Conservation (phyloP, 2,329 filamentous ascomycete genomes). For the Calonectria leucothoes region DNA sequence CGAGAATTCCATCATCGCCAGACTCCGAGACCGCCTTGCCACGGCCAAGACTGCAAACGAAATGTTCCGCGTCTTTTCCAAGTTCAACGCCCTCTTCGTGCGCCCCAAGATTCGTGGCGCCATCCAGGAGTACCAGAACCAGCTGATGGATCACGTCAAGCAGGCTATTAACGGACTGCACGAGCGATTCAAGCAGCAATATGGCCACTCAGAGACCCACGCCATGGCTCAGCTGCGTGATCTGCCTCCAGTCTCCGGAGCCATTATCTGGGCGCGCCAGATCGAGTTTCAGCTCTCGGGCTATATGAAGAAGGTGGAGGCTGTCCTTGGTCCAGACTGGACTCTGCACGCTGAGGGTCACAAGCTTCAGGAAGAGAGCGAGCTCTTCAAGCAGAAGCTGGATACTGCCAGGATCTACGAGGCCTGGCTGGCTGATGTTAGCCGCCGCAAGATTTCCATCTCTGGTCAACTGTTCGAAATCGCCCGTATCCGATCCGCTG, state of each 20-base stretch:
- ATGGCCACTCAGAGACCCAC: conserved; percentile 96
- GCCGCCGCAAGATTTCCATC: conserved; percentile 89
- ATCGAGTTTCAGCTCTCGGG: conserved; percentile 95
- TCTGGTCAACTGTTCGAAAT: conserved; percentile 93
- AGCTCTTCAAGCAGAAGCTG: conserved; percentile 94
- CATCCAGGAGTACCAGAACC: conserved; percentile 97
- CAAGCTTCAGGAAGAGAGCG: conserved; percentile 91
- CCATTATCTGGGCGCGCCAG: conserved; percentile 97
- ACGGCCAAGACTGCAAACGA: conserved; percentile 98
- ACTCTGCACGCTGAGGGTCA: conserved; percentile 93
- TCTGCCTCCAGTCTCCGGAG: conserved; percentile 93
- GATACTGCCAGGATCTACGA: conserved; percentile 95
- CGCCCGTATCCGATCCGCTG: conserved; percentile 86
- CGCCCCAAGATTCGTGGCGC: conserved; percentile 98
- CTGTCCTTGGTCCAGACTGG: conserved; percentile 96
- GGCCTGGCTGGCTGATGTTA: conserved; percentile 92
- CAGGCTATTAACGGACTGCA: conserved; percentile 93
- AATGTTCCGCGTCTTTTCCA: conserved; percentile 99
- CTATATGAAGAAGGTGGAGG: conserved; percentile 99
- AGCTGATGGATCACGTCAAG: conserved; percentile 98
- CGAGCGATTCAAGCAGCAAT: conserved; percentile 98
- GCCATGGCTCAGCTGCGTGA: conserved; percentile 98
- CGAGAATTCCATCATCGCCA: conserved; percentile 98
- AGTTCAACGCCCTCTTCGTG: conserved; percentile 99
- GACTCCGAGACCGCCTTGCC: conserved; percentile 89